These are phyloP conservation scores for Xanthoparmelia taractica DNA, from an alignment of 495 filamentous ascomycete genomes.

Conservation along the genomic window DNA sequence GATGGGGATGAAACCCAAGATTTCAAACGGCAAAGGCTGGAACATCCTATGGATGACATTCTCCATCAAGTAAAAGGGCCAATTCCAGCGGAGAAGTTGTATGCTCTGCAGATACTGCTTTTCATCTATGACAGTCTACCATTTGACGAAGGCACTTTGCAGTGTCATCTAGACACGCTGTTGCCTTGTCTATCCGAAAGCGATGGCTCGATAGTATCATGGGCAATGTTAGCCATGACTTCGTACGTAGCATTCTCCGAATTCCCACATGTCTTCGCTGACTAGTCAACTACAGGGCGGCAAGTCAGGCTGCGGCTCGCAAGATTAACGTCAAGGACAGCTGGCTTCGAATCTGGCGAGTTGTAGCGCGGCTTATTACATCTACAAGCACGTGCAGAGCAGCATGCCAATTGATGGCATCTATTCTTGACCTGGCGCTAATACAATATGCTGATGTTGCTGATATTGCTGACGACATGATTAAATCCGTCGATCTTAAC, in stretches of 20 bases:
- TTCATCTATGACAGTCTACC: conserved; percentile 51
- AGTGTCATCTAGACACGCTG: conserved; percentile 40
- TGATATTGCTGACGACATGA: conserved; percentile 58
- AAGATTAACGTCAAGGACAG: conserved; percentile 29
- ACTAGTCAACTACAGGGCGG: conserved; percentile 27
- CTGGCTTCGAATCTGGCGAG: conserved; percentile 73
- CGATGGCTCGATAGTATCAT: conserved; percentile 45
- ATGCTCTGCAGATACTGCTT: conserved; percentile 69
- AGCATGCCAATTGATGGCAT: conserved; percentile 67
- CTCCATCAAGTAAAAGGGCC: conserved; percentile 51
- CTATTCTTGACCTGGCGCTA: conserved; percentile 55
- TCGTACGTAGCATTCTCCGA: conserved; percentile 32
- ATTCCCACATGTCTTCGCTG: not conserved
- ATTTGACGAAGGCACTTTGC: conserved; percentile 15
- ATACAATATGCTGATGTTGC: conserved; percentile 55
- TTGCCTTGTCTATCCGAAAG: conserved; percentile 48
- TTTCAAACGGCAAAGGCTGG: conserved; percentile 56
- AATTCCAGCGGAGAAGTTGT: conserved; percentile 49
- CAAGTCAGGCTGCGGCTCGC: conserved; percentile 33
- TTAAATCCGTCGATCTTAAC: conserved; percentile 67
- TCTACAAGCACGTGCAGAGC: conserved; percentile 65
- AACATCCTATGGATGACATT: conserved; percentile 51
- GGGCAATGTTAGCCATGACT: conserved; percentile 59
- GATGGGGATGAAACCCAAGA: conserved; percentile 9
- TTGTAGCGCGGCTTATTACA: conserved; percentile 60